A percentile compares a stretch with the other conserved stretches of the same genome.
Conservation (phyloP, 225 moss, liverwort and hornwort species). For the Lunularia cruciata region DNA sequence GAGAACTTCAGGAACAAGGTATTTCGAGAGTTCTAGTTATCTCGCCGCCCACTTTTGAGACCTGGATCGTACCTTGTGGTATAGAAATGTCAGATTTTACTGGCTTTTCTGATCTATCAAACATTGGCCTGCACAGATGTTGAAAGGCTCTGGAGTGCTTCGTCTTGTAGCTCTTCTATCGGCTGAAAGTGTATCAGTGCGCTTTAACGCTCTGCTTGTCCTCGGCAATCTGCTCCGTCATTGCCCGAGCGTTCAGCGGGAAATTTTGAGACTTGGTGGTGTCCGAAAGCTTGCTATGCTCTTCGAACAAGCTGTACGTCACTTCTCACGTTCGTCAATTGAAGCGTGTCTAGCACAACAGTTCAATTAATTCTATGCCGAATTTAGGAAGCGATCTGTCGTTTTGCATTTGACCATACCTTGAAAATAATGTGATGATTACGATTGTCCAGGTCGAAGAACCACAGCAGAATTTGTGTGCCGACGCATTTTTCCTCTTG, state of each 20-base stretch:
- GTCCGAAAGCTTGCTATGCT: slow-evolving; percentile 32
- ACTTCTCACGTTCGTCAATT: not conserved
- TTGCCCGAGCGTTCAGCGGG: slow-evolving; percentile 25
- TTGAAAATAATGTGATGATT: not conserved
- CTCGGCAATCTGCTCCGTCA: slow-evolving; percentile 37
- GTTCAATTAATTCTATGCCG: not conserved
- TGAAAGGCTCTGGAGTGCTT: slow-evolving; percentile 27
- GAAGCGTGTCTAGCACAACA: not conserved
- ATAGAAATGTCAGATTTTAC: not conserved
- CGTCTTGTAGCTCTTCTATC: slow-evolving; percentile 33
- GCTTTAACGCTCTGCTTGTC: slow-evolving; percentile 32
- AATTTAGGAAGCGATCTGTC: no score
- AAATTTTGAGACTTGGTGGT: slow-evolving; percentile 33
- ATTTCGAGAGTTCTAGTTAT: no score
- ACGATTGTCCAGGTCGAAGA: slow-evolving; percentile 28
- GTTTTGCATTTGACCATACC: not conserved
- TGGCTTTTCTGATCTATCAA: no score
- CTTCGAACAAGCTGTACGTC: slow-evolving; percentile 31
- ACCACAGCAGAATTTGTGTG: slow-evolving; percentile 37
- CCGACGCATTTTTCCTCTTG: slow-evolving; percentile 29
- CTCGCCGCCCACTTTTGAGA: not conserved
- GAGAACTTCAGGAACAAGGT: slow-evolving; percentile 36
- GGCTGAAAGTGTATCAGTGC: slow-evolving; percentile 29
- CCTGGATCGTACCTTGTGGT: not conserved
- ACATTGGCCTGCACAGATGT: no score